Percentiles rank a stretch among this genome's conserved stretches.
These are phyloP conservation scores for Licmophora abbreviata DNA, from an alignment of 108 stramenopile genomes.

Conservation along the genomic window DNA sequence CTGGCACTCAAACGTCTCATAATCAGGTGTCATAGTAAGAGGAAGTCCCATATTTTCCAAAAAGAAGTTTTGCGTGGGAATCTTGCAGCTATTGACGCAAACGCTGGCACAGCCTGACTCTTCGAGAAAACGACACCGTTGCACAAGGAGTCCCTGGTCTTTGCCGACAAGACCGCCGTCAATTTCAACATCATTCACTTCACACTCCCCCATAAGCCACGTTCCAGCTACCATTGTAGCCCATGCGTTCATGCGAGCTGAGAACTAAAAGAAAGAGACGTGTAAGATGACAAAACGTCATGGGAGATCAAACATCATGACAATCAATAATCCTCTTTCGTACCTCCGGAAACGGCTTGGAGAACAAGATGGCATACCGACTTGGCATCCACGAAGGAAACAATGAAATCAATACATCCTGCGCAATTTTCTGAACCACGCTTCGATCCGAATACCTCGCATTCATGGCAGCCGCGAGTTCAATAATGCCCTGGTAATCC, in stretches of 20 bases:
- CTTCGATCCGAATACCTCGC: slow-evolving; percentile 28
- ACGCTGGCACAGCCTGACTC: slow-evolving; percentile 83
- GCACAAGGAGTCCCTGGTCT: slow-evolving; percentile 74
- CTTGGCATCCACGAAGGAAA: slow-evolving; percentile 65
- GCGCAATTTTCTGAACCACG: slow-evolving; percentile 43
- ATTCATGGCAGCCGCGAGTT: slow-evolving; percentile 59
- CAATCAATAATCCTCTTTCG: slow-evolving; percentile 4
- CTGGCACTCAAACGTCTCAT: slow-evolving; percentile 80
- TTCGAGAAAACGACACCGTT: slow-evolving; percentile 91
- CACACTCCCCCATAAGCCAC: slow-evolving; percentile 89
- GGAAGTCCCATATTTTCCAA: slow-evolving; percentile 77
- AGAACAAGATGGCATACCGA: slow-evolving; percentile 47
- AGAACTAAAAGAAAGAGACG: slow-evolving; percentile 46
- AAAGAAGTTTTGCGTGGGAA: slow-evolving; percentile 92
- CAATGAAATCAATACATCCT: slow-evolving; percentile 32
- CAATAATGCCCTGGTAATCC: slow-evolving; percentile 63
- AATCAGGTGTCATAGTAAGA: slow-evolving; percentile 82
- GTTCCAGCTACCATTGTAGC: slow-evolving; percentile 77
- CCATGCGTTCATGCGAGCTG: slow-evolving; percentile 84
- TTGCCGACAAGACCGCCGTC: slow-evolving; percentile 32
- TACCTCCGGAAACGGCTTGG: slow-evolving; percentile 62
- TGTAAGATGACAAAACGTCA: neutral
- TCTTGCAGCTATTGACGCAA: slow-evolving; percentile 91
- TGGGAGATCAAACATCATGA: neutral
- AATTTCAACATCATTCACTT: slow-evolving; percentile 68